Conservation (phyloP, 306 rosid genomes). For the Rosa multiflora region DNA sequence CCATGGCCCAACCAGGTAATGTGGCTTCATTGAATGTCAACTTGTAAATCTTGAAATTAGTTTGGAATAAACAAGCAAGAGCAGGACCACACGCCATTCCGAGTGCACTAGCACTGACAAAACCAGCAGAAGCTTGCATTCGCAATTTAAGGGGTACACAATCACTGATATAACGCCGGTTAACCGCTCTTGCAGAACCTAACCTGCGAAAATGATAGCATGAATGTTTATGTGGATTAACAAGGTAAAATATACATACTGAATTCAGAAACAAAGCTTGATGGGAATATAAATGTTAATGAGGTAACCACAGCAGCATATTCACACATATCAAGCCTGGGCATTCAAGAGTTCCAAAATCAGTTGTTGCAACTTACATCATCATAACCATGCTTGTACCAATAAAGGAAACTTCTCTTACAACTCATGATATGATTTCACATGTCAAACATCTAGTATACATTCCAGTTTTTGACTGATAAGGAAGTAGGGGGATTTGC, state of each 20-base stretch:
- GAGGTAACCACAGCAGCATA: not conserved
- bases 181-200: conserved; percentile 57
- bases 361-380: not conserved
- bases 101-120: conserved; percentile 86
- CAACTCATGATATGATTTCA: not conserved
- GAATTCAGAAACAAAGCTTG: not conserved
- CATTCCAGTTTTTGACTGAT: not conserved
- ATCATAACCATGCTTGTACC: not conserved
- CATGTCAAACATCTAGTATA: not conserved
- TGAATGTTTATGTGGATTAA: not conserved
- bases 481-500: not conserved
- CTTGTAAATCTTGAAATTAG: conserved; percentile 42
- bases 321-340: not conserved
- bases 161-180: conserved; percentile 52
- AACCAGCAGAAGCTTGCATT: conserved; percentile 59
- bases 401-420: not conserved
- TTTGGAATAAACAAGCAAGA: conserved; percentile 45
- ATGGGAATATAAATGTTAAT: not conserved
- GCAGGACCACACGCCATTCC: conserved; percentile 65
- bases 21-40: conserved; percentile 52
- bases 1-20: conserved; percentile 57
- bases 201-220: conserved; percentile 32
- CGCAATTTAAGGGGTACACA: conserved; percentile 46
- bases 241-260: not conserved
- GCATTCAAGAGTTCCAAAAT: not conserved